Conservation (phyloP, 1,284 basidiomycete genomes). For the Papiliotrema nemorosa region DNA sequence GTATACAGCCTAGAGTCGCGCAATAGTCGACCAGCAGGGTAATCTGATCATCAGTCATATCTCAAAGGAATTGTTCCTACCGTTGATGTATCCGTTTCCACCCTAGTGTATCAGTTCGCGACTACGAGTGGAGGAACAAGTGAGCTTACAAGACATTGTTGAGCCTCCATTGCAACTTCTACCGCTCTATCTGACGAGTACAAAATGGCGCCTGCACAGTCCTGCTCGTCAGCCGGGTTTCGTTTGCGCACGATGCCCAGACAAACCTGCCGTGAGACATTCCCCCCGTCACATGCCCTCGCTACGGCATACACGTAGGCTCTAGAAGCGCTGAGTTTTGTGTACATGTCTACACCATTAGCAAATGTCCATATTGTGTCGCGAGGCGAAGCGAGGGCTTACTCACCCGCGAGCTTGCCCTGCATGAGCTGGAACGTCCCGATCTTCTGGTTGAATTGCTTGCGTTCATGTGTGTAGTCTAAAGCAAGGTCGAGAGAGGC, state of each 20-base stretch:
- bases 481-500: slow-evolving; percentile 85
- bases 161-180: slow-evolving; percentile 83
- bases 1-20: slow-evolving; percentile 81
- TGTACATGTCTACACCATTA: slow-evolving; percentile 88
- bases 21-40: slow-evolving; percentile 77
- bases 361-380: slow-evolving; percentile 1
- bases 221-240: slow-evolving; percentile 52
- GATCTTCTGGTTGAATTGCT: slow-evolving; percentile 82
- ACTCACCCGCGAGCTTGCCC: slow-evolving; percentile 58
- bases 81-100: slow-evolving; percentile 90
- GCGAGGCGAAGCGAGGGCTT: not conserved
- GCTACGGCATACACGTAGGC: slow-evolving; percentile 92
- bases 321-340: slow-evolving; percentile 80
- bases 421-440: slow-evolving; percentile 97
- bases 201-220: slow-evolving; percentile 86
- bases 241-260: not conserved
- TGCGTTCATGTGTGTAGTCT: slow-evolving; percentile 83
- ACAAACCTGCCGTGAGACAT: slow-evolving; percentile 69
- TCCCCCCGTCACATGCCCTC: slow-evolving; percentile 76
- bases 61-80: slow-evolving; percentile 48
- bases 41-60: slow-evolving; percentile 57
- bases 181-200: slow-evolving; percentile 86
- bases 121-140: not conserved
- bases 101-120: slow-evolving; percentile 49
- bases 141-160: slow-evolving; percentile 67